These are phyloP conservation scores for Quercus alba DNA, from an alignment of 306 rosid genomes.

Conservation along the genomic window DNA sequence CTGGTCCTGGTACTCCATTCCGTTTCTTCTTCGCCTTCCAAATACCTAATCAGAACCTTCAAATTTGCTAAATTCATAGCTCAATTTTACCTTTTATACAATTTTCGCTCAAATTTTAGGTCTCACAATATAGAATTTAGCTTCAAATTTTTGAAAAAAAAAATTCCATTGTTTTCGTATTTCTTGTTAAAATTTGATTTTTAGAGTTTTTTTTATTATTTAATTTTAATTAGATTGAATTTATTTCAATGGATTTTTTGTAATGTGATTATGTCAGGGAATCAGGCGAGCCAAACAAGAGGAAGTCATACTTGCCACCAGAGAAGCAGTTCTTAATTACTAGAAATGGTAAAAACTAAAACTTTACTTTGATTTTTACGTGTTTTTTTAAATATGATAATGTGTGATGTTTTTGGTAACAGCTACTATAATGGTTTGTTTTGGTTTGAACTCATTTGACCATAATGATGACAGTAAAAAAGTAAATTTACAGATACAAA, in stretches of 20 bases:
- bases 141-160: no score
- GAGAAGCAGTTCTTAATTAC: constrained; percentile 90
- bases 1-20: constrained; percentile 79
- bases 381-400: background rate
- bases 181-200: background rate
- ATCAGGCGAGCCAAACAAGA: constrained; percentile 86
- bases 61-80: no score
- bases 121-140: no score
- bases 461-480: background rate
- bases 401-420: no score
- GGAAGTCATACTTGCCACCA: constrained; percentile 80
- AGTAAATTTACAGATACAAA: no score
- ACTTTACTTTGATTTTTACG: background rate
- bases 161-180: no score
- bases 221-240: background rate
- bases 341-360: constrained; percentile 63
- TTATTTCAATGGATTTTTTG: background rate
- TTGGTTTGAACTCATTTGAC: background rate
- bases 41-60: no score
- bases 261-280: constrained; percentile 52
- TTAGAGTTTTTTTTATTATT: background rate
- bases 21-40: background rate
- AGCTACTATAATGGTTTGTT: background rate
- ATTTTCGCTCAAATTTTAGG: no score
- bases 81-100: no score